phyloP scores from a whole-genome alignment of 129 eudicot species.

The Glebionis coronaria region DNA sequence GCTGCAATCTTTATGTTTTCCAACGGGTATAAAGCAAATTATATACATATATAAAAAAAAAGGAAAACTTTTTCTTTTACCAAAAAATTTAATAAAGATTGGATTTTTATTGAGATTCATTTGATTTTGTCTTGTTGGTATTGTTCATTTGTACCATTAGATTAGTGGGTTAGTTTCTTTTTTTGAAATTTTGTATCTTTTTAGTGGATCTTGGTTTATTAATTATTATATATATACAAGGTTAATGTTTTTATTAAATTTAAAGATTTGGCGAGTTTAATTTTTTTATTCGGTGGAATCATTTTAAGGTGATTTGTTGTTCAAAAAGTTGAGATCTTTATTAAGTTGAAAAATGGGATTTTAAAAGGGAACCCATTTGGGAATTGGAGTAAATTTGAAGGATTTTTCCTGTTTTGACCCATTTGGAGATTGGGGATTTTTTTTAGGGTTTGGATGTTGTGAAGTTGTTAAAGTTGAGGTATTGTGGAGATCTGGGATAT shows the following conservation, averaged over 20 bases:
- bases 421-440: conserved; percentile 15
- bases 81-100: conserved; percentile 42
- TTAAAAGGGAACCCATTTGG: conserved; percentile 19
- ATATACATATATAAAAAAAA: conserved; percentile 26
- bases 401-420: conserved; percentile 15
- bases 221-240: too few relatives aligned
- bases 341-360: conserved; percentile 1
- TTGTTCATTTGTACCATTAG: conserved; percentile 34
- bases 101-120: conserved; percentile 41
- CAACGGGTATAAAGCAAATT: conserved; percentile 44
- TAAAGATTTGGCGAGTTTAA: conserved; percentile 39
- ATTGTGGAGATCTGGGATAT: conserved; percentile 96
- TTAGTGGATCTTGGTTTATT: conserved; percentile 17
- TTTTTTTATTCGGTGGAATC: conserved; percentile 37
- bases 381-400: conserved; percentile 14
- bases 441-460: conserved; percentile 28
- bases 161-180: conserved; percentile 36
- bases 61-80: conserved; percentile 54
- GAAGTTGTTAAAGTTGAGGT: conserved; percentile 27
- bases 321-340: neutral
- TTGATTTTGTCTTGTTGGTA: conserved; percentile 37
- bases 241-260: conserved; percentile 30
- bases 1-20: conserved; percentile 60
- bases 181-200: conserved; percentile 21
- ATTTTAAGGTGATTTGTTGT: conserved; percentile 20